Conservation (phyloP, 495 filamentous ascomycete genomes). For the Penicillium robsamsonii region DNA sequence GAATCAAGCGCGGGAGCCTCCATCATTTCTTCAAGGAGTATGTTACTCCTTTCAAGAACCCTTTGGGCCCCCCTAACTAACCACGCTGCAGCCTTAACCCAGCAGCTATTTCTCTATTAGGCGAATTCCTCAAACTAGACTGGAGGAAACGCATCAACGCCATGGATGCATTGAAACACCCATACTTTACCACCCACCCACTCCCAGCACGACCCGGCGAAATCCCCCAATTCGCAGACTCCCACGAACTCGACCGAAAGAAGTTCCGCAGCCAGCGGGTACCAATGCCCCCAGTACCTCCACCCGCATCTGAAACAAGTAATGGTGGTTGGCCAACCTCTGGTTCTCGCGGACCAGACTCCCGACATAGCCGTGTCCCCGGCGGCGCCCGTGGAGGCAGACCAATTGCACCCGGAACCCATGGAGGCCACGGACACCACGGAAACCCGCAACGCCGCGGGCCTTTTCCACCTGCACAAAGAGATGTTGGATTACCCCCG, state of each 20-base stretch:
- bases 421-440: slow-evolving; percentile 6
- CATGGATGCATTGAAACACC: slow-evolving; percentile 88
- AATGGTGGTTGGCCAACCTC: slow-evolving; percentile 56
- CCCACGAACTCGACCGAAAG: slow-evolving; percentile 89
- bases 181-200: slow-evolving; percentile 79
- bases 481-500: slow-evolving; percentile 40
- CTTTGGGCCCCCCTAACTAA: slow-evolving; percentile 10
- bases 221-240: slow-evolving; percentile 85
- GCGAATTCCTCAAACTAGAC: slow-evolving; percentile 82
- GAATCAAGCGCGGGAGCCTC: slow-evolving; percentile 63
- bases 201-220: slow-evolving; percentile 79
- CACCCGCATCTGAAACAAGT: slow-evolving; percentile 76
- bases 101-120: slow-evolving; percentile 72
- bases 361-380: slow-evolving; percentile 37
- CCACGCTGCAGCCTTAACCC: slow-evolving; percentile 41
- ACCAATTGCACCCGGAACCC: slow-evolving; percentile 20
- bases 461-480: slow-evolving; percentile 27
- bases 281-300: slow-evolving; percentile 81
- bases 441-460: slow-evolving; percentile 27
- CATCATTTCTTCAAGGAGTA: slow-evolving; percentile 69
- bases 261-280: slow-evolving; percentile 79
- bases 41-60: slow-evolving; percentile 12
- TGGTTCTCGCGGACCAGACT: slow-evolving; percentile 31
- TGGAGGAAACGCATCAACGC: slow-evolving; percentile 88
- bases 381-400: slow-evolving; percentile 29